These are phyloP conservation scores for Orbilia ellipsospora DNA, from an alignment of 2,329 filamentous ascomycete species.

Conservation along the genomic window DNA sequence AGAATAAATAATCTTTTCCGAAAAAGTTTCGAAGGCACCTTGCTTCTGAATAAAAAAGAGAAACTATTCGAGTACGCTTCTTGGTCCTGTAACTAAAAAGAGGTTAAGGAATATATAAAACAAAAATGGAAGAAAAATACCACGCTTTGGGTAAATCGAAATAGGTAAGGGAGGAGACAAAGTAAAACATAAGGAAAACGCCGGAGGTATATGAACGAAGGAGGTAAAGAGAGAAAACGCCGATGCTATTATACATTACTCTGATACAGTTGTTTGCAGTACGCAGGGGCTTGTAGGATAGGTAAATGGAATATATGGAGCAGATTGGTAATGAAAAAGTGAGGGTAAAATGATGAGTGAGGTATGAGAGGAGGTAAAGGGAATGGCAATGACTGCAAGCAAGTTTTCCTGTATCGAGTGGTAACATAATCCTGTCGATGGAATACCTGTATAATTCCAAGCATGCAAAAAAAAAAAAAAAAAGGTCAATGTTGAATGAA, in stretches of 20 bases:
- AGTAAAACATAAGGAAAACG: constrained; percentile 20
- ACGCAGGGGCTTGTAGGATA: constrained; percentile 2
- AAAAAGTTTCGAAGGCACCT: constrained; percentile 1
- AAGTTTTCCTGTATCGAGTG: constrained; percentile 47
- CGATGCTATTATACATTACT: constrained; percentile 54
- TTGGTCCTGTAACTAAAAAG: constrained; percentile 9
- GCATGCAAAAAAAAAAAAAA: constrained; percentile 32
- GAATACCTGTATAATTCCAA: constrained; percentile 24
- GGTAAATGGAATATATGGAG: neutral
- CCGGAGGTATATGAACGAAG: constrained; percentile 40
- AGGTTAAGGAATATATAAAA: constrained; percentile 1
- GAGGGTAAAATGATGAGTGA: constrained; percentile 5
- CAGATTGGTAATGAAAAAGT: neutral
- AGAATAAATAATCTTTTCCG: neutral
- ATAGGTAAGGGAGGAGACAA: neutral
- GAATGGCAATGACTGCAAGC: constrained; percentile 31
- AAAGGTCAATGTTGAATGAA: constrained; percentile 2
- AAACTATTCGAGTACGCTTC: constrained; percentile 12
- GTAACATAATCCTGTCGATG: constrained; percentile 35
- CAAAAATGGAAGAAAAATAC: constrained; percentile 9
- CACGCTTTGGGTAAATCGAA: neutral
- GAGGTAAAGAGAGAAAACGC: constrained; percentile 16
- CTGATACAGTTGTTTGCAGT: constrained; percentile 50
- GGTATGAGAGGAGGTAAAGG: neutral
- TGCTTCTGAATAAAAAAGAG: neutral